Evolutionary conservation across 129 eudicot genomes (phyloP).

Genomic region (Helianthus annuus): HanXRQr2.0-SUNRISE NC_035445.2:160866453-160866952

Average conservation of each 20-base stretch:
- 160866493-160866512: constrained; percentile 2
- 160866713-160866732: neutral
- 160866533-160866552: neutral
- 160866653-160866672: no score
- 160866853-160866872: no score
- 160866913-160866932: no score
- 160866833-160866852: no score
- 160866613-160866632: neutral
- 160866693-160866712: neutral
- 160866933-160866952: neutral
- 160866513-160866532: neutral
- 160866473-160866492: no score
- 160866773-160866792: no score
- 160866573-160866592: neutral
- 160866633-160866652: no score
- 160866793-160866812: no score
- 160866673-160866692: neutral
- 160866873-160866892: no score
- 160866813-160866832: no score
- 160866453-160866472: constrained; percentile 77
- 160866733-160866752: neutral
- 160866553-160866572: neutral
- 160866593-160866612: neutral
- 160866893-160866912: no score
- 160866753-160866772: neutral